Evolutionary conservation across 805 yeast species (phyloP), one percentile per base, ranked within the genome.

Genomic region (Saccharomycopsis amapae): DNA sequence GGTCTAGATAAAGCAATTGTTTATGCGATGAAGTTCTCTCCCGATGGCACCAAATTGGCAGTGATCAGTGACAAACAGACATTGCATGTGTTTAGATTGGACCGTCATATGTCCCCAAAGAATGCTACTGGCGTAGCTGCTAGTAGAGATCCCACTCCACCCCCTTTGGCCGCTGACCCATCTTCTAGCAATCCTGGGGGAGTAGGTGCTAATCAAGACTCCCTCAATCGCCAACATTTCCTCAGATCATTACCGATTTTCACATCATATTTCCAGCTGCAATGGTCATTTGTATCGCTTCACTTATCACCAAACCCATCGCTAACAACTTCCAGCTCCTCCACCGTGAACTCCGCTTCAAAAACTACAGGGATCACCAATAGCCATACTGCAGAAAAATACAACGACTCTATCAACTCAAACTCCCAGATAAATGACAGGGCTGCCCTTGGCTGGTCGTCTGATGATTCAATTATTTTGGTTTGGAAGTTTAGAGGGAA

Each of bases 11-110:
- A 80, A 43, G 97, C 96, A 1, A 68, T 72, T 15, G 75, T 93
- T 5, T 84, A 83, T 34, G 81, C 93, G 5, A 80, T 93, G 81
- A 79, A 79, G 44, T 88, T 90, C 60, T 81, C 90, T 4, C 88
- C 85, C 6, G 73, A 78, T 53, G 89, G 87, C 39, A 62, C 78
- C 9, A 76, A 78, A 56, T 67, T 93, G 40, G 96, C 97, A 0
- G 88, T 87, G 4, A 66, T 93, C 20, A 82, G 95, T 13, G 96
- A 87, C 63, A 93, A 90, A 59, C 81, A 78, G 54, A 93, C 98
- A 0, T 65, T 93, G 44, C 98, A 93, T 63, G 76, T 90, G 2
- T 93, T 78, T 64, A 84, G 81, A 12, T 62, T 49, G 4, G 4
- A 31, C 31, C 30, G 30, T 26, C 30, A 9, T 26, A 9, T 26